These are phyloP conservation scores for Clathrospora elynae DNA, from an alignment of 2,329 filamentous ascomycete species.

Conservation along the genomic window DNA sequence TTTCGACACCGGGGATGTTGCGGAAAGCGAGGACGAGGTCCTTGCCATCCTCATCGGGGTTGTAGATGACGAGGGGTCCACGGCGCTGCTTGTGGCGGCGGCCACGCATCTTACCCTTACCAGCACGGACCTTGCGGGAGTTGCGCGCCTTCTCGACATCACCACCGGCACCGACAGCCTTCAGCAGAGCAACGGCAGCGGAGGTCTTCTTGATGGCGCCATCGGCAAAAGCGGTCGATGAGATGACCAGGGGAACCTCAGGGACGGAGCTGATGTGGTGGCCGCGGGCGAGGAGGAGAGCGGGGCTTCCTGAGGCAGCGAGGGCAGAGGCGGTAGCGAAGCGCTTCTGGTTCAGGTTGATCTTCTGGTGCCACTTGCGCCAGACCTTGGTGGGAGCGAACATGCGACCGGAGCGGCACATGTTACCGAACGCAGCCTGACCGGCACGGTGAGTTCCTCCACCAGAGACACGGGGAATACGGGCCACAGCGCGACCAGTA, in stretches of 20 bases:
- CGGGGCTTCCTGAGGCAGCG: conserved; percentile 91
- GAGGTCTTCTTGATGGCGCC: conserved; percentile 85
- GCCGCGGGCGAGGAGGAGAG: conserved; percentile 94
- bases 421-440: conserved; percentile 99
- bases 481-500: conserved; percentile 96
- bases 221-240: conserved; percentile 84
- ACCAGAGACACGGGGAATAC: conserved; percentile 99
- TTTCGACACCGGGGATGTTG: conserved; percentile 99
- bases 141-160: conserved; percentile 95
- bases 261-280: conserved; percentile 91
- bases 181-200: conserved; percentile 82
- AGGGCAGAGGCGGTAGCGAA: conserved; percentile 98
- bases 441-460: conserved; percentile 99
- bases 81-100: conserved; percentile 97
- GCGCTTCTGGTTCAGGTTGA: conserved; percentile 98
- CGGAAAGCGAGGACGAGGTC: conserved; percentile 93
- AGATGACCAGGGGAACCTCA: conserved; percentile 95
- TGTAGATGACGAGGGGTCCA: conserved; percentile 96
- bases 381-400: conserved; percentile 99
- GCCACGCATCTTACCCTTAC: conserved; percentile 98
- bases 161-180: conserved; percentile 84
- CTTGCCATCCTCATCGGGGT: conserved; percentile 93
- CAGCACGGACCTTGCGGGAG: conserved; percentile 95
- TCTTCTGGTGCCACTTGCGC: conserved; percentile 99
- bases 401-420: conserved; percentile 99